Evolutionary conservation across 305 asterid genomes (phyloP), one percentile per base, ranked within the genome.

Genomic region (Rubia peregrina): DNA sequence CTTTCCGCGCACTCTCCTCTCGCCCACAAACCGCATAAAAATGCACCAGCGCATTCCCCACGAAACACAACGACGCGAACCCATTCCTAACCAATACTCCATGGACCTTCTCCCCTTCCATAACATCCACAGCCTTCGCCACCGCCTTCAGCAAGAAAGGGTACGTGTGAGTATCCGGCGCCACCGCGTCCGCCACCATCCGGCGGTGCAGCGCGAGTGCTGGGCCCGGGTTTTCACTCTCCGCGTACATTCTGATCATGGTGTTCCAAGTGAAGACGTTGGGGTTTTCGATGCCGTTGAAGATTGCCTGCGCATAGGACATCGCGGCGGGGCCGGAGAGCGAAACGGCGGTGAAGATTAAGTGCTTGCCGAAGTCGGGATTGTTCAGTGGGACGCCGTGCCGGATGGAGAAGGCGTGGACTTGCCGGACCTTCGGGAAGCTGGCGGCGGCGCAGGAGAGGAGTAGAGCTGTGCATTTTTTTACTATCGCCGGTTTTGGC

Each of bases 171-270:
- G 96, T 85, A 26, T 92, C 98, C 0, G 96, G 89, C 22, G 61
- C 73, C 62, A 80, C 83, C 8, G 77, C 77, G 26, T 76, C 74
- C 61, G 63, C 46, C 61, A 85, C 84, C 82, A 92, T 70, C 49
- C 62, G 57, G 3, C 69, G 81, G 80, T 85, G 90, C 11, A 92
- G 63, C 36, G 73, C 83, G 69, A 92, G 60, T 26, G 96, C 98
- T n/a, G 90, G 88, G 55, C 80, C 53, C 2, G 98, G 95, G 75
- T 90, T 84, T 6, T 79, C 86, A 67, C 95, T 84, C 85, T 92
- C 96, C 2, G 98, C 96, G 69, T 92, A 90, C 53, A 96, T 96
- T 77, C 96, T 82, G 77, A 92, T 87, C 87, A 92, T 87, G 2
- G 97, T 90, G 30, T 88, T 89, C 95, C 93, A 92, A 62, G 96